phyloP scores from a whole-genome alignment of 2,329 filamentous ascomycete species.

The Monosporascus sp. region DNA sequence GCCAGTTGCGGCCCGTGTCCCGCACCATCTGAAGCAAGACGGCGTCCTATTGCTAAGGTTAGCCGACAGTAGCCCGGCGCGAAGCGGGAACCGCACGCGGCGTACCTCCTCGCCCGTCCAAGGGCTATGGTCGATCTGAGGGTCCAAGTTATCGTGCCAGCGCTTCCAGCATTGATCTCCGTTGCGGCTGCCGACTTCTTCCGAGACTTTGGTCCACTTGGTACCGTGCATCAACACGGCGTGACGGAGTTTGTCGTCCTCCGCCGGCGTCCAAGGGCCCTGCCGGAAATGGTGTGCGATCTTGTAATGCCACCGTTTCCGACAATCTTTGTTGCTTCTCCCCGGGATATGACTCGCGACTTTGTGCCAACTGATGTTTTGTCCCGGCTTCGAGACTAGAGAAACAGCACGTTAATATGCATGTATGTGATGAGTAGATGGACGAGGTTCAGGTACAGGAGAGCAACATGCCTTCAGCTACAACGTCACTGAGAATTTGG shows the following conservation, averaged over 20 bases:
- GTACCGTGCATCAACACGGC: not conserved
- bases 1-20: not conserved
- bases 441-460: not conserved
- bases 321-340: conserved; percentile 1
- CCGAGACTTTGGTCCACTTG: not conserved
- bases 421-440: not conserved
- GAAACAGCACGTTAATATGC: not conserved
- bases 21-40: not conserved
- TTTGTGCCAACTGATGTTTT: not conserved
- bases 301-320: conserved; percentile 1
- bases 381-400: not conserved
- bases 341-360: not conserved
- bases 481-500: not conserved
- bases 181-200: conserved; percentile 1
- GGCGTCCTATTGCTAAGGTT: not conserved
- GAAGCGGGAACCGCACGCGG: not conserved
- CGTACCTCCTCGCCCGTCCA: not conserved
- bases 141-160: not conserved
- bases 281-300: not conserved
- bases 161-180: conserved; percentile 2
- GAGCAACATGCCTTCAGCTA: not conserved
- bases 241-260: not conserved
- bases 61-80: not conserved
- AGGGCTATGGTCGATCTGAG: not conserved
- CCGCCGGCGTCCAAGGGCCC: not conserved